phyloP scores from a whole-genome alignment of 2,329 filamentous ascomycete species.

The Colletotrichum cuscutae region DNA sequence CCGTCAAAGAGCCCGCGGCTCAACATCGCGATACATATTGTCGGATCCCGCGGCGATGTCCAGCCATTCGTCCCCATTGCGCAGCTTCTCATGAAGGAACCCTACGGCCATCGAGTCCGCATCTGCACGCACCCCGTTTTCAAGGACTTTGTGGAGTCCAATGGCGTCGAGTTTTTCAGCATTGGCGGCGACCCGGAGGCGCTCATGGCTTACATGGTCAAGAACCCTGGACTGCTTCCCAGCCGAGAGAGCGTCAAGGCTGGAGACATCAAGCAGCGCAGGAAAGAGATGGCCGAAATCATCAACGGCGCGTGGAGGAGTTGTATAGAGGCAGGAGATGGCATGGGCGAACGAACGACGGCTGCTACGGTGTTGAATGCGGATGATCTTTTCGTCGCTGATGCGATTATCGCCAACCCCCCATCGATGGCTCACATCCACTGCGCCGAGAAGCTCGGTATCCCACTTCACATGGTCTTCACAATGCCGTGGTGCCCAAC shows the following conservation, averaged over 20 bases:
- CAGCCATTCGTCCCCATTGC: constrained; percentile 71
- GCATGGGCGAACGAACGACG: constrained; percentile 41
- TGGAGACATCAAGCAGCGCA: constrained; percentile 48
- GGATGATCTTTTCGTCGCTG: constrained; percentile 59
- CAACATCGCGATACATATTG: constrained; percentile 46
- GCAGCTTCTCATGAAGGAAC: constrained; percentile 47
- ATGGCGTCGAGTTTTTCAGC: constrained; percentile 66
- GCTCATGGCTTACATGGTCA: constrained; percentile 55
- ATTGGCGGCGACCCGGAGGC: constrained; percentile 67
- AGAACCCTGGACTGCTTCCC: constrained; percentile 51
- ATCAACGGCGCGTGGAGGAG: constrained; percentile 49
- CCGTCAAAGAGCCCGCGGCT: constrained; percentile 37
- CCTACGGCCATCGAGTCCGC: constrained; percentile 63
- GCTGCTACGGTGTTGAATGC: constrained; percentile 40
- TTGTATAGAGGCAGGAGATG: constrained; percentile 49
- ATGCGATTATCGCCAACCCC: constrained; percentile 65
- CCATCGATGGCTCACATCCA: constrained; percentile 63
- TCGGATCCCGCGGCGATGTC: constrained; percentile 42
- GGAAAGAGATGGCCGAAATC: constrained; percentile 50
- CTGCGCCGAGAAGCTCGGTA: constrained; percentile 59
- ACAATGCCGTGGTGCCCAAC: constrained; percentile 81
- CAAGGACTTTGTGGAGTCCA: constrained; percentile 60
- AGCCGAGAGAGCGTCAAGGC: constrained; percentile 46
- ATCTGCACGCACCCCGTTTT: constrained; percentile 67
- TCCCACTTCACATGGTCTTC: constrained; percentile 63